Evolutionary conservation across 202 grass and related monocot species (phyloP).

Genomic region (Elaeis oleifera): DNA sequence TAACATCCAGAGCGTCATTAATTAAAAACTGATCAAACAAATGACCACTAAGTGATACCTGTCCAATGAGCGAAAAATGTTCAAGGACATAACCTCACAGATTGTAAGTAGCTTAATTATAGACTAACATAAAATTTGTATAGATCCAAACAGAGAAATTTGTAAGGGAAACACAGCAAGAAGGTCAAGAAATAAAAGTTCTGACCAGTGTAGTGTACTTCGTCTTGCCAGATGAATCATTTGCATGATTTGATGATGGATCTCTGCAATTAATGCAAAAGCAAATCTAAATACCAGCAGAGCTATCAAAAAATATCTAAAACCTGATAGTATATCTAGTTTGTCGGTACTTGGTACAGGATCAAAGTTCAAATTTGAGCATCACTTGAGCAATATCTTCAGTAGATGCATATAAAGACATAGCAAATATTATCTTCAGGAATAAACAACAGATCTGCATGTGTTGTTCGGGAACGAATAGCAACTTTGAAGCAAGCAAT

Average conservation of each 20-base stretch:
- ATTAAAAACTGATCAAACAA: constrained; percentile 98
- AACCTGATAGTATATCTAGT: too few relatives aligned
- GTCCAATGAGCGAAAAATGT: constrained; percentile 20
- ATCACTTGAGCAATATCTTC: too few relatives aligned
- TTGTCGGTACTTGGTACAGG: too few relatives aligned
- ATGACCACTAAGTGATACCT: constrained; percentile 94
- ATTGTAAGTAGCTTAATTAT: not conserved
- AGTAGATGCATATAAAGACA: too few relatives aligned
- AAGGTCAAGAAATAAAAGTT: constrained; percentile 5
- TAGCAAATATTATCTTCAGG: too few relatives aligned
- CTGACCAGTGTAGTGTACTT: constrained; percentile 68
- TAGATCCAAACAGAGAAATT: constrained; percentile 2
- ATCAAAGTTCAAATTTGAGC: too few relatives aligned
- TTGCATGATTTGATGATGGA: constrained; percentile 35
- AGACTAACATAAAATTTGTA: too few relatives aligned
- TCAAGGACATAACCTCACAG: constrained; percentile 1
- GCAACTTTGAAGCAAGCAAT: too few relatives aligned
- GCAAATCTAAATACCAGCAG: not conserved
- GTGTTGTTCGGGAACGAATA: too few relatives aligned
- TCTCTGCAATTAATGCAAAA: constrained; percentile 46
- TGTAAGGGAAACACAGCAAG: constrained; percentile 14
- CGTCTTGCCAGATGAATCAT: constrained; percentile 55
- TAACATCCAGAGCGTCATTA: constrained; percentile 92
- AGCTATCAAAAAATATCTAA: too few relatives aligned
- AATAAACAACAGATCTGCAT: too few relatives aligned